Base-by-base conservation (phyloP, 2,329 filamentous ascomycete species). In the Parascedosporium putredinis region DNA sequence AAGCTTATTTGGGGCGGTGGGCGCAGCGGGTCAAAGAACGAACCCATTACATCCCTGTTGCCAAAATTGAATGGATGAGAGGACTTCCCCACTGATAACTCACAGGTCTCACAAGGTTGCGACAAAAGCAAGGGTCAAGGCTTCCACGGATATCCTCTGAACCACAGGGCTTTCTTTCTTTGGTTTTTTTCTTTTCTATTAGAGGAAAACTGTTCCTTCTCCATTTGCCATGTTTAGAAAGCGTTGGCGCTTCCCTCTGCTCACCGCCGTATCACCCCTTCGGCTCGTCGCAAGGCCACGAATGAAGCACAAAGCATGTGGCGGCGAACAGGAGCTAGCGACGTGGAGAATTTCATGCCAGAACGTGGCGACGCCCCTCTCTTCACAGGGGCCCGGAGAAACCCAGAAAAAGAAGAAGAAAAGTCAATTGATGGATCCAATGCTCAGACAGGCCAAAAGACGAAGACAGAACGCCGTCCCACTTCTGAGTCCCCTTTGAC, bases 341-440 rank as follows among this genome's bases (percentile, higher is more conserved):
- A 42, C 16, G 38, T 42, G 38, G 38, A 42, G 38, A 42, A 42
- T 42, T 20, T 42, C n/a, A n/a, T n/a, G n/a, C n/a, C n/a, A n/a
- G n/a, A n/a, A n/a, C n/a, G n/a, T n/a, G n/a, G n/a, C n/a, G n/a
- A n/a, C n/a, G n/a, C n/a, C n/a, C n/a, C n/a, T n/a, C n/a, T n/a
- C n/a, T n/a, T n/a, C n/a, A n/a, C n/a, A n/a, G n/a, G n/a, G n/a
- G n/a, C n/a, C n/a, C n/a, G n/a, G n/a, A n/a, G n/a, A n/a, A n/a
- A n/a, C n/a, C n/a, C n/a, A n/a, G n/a, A n/a, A n/a, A n/a, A n/a
- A n/a, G n/a, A n/a, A n/a, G n/a, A n/a, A n/a, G n/a, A n/a, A n/a
- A n/a, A n/a, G n/a, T n/a, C n/a, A n/a, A n/a, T n/a, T n/a, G n/a
- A n/a, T n/a, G n/a, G n/a, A n/a, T n/a, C n/a, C n/a, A n/a, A n/a